Evolutionary conservation across 2,329 filamentous ascomycete species (phyloP).

Genomic region (Tolypocladium endophyticum): DNA sequence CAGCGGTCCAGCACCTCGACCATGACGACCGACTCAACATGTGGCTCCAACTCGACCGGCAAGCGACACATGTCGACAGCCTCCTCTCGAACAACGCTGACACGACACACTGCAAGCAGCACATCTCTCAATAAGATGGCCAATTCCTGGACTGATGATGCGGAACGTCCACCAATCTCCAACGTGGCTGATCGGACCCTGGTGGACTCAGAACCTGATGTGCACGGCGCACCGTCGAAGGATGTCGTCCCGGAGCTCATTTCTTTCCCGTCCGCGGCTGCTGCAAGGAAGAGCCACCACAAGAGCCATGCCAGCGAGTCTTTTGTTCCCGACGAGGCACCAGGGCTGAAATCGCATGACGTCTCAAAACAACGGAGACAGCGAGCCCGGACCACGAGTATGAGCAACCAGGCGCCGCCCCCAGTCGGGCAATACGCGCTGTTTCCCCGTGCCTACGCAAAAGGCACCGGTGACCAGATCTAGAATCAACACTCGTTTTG

Average conservation of each 20-base stretch:
- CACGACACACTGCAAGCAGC: slow-evolving; percentile 43
- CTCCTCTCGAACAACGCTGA: slow-evolving; percentile 43
- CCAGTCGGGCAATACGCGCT: slow-evolving; percentile 37
- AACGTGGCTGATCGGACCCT: slow-evolving; percentile 10
- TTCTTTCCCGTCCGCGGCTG: slow-evolving; percentile 12
- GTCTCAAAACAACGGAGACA: slow-evolving; percentile 20
- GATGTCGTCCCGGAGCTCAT: slow-evolving; percentile 25
- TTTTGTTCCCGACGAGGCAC: slow-evolving; percentile 17
- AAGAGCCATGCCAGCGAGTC: slow-evolving; percentile 28
- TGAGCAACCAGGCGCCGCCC: slow-evolving; percentile 28
- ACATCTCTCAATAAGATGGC: slow-evolving; percentile 29
- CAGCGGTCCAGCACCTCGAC: slow-evolving; percentile 46
- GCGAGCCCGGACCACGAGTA: slow-evolving; percentile 35
- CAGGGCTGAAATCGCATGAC: slow-evolving; percentile 19
- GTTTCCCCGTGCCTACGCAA: slow-evolving; percentile 28
- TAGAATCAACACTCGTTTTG: slow-evolving; percentile 6
- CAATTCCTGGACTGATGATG: slow-evolving; percentile 17
- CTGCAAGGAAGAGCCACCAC: slow-evolving; percentile 17
- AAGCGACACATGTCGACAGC: slow-evolving; percentile 43
- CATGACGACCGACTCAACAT: slow-evolving; percentile 36
- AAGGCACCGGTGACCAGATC: slow-evolving; percentile 20
- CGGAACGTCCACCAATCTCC: slow-evolving; percentile 18
- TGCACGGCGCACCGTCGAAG: slow-evolving; percentile 11
- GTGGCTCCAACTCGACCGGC: slow-evolving; percentile 34
- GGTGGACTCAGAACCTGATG: slow-evolving; percentile 6